Evolutionary conservation across 2,329 filamentous ascomycete genomes (phyloP).

Genomic region (Fusarium anthophilum): DNA sequence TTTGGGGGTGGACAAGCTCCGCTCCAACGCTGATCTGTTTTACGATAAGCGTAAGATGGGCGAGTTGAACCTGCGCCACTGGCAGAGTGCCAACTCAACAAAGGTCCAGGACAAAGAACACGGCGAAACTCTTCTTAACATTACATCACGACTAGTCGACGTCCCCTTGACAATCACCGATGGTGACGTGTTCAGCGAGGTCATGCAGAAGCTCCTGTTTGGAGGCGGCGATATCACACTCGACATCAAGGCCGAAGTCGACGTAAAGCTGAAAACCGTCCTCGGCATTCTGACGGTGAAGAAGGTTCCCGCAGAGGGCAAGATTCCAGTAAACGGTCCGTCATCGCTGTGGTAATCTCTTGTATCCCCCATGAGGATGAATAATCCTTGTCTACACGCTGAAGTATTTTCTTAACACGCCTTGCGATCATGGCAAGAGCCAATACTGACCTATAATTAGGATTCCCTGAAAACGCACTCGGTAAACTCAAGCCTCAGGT

Average conservation of each 20-base stretch:
- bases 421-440: slow-evolving; percentile 31
- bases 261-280: slow-evolving; percentile 82
- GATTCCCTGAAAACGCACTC: slow-evolving; percentile 65
- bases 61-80: slow-evolving; percentile 78
- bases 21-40: slow-evolving; percentile 81
- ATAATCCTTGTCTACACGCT: slow-evolving; percentile 36
- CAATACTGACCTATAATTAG: slow-evolving; percentile 56
- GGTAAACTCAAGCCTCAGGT: slow-evolving; percentile 68
- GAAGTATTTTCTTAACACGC: slow-evolving; percentile 45
- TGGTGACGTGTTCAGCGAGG: slow-evolving; percentile 77
- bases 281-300: slow-evolving; percentile 84
- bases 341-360: slow-evolving; percentile 60
- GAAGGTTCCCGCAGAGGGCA: slow-evolving; percentile 84
- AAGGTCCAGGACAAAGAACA: slow-evolving; percentile 64
- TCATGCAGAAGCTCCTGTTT: slow-evolving; percentile 84
- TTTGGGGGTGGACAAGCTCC: slow-evolving; percentile 79
- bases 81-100: slow-evolving; percentile 87
- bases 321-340: slow-evolving; percentile 94
- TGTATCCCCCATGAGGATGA: slow-evolving; percentile 41
- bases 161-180: slow-evolving; percentile 87
- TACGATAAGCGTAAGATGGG: slow-evolving; percentile 84
- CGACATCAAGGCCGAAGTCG: slow-evolving; percentile 80
- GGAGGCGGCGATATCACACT: slow-evolving; percentile 75
- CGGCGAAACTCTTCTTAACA: slow-evolving; percentile 71
- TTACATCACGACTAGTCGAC: slow-evolving; percentile 79